Base-by-base conservation (phyloP, 2,329 filamentous ascomycete species). In the Fusarium oxysporum region DNA sequence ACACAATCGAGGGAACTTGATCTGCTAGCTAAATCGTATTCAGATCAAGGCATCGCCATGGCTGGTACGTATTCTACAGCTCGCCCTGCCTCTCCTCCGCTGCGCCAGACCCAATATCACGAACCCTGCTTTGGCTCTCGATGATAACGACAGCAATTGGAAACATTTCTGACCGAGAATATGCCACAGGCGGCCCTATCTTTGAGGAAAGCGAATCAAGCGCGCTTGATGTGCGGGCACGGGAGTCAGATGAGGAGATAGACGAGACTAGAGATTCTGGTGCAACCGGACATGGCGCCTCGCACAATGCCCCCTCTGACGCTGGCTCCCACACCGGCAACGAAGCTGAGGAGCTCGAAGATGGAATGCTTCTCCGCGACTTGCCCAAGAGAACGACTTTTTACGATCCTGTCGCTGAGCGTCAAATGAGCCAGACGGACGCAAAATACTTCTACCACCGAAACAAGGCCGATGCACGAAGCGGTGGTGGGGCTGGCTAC, bases 371-470 rank as follows among this genome's bases (percentile, higher is more conserved):
- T 14, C 84, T 85, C 28, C 85, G 90, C 69, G 90, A 92, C 78
- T 80, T 89, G 58, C 89, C 89, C 38, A 87, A 87, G 68, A 92
- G 92, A 80, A 97, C 95, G 13, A 93, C 95, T 25, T 97, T 95
- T 80, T 98, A 97, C 83, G 95, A 98, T 82, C 94, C 96, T 78
- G 92, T 96, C 58, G 93, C 94, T 59, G 96, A 99, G 83, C 97
- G 96, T 78, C 93, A 96, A 79, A 93, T 97, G 91, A 97, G 92
- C 78, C 95, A 97, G 81, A 92, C 93, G 32, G 96, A 99, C 81
- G 94, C 96, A 67, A 98, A 97, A 82, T 88, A 98, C 71, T 97
- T 98, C 84, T 99, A 97, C 82, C 96, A 98, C 83, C 89, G 93
- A 74, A 95, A 94, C 82, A 93, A 95, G 81, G 85, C 91, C 65